Conservation (phyloP, 2,329 filamentous ascomycete genomes). For the Calonectria ilicicola region DNA sequence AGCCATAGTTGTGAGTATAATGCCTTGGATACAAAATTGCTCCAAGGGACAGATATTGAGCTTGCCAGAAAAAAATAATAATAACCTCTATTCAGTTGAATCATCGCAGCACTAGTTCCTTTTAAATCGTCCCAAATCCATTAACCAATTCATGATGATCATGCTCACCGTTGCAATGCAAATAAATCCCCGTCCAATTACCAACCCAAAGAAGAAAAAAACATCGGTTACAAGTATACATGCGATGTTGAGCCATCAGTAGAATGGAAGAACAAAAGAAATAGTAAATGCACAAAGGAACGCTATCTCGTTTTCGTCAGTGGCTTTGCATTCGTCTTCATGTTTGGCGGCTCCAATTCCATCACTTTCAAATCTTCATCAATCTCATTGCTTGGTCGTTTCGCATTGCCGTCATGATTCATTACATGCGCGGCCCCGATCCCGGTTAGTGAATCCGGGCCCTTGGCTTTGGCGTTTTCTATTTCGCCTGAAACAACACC, state of each 20-base stretch:
- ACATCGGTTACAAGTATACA: slow-evolving; percentile 28
- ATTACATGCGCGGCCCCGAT: slow-evolving; percentile 27
- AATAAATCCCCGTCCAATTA: slow-evolving; percentile 33
- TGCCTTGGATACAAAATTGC: neutral
- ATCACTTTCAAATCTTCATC: slow-evolving; percentile 31
- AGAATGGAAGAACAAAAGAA: slow-evolving; percentile 9
- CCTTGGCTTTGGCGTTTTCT: neutral
- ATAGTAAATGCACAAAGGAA: slow-evolving; percentile 18
- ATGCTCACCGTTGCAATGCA: slow-evolving; percentile 31
- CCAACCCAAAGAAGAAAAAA: slow-evolving; percentile 7
- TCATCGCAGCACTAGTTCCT: neutral
- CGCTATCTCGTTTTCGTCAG: slow-evolving; percentile 26
- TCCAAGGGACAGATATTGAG: neutral
- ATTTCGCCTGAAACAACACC: neutral
- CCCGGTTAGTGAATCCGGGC: slow-evolving; percentile 13
- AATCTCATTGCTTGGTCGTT: slow-evolving; percentile 32
- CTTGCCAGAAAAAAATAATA: no score
- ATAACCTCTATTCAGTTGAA: neutral
- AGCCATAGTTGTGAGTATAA: neutral
- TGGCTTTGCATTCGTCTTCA: slow-evolving; percentile 27
- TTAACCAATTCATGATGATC: slow-evolving; percentile 10
- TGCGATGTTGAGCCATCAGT: slow-evolving; percentile 17
- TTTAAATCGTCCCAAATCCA: neutral
- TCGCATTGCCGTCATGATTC: slow-evolving; percentile 32
- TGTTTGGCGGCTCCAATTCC: slow-evolving; percentile 20